Percentiles rank a stretch among this genome's conserved stretches.
phyloP scores from a whole-genome alignment of 805 yeast species.

The Zygoascus biomembranicola region DNA sequence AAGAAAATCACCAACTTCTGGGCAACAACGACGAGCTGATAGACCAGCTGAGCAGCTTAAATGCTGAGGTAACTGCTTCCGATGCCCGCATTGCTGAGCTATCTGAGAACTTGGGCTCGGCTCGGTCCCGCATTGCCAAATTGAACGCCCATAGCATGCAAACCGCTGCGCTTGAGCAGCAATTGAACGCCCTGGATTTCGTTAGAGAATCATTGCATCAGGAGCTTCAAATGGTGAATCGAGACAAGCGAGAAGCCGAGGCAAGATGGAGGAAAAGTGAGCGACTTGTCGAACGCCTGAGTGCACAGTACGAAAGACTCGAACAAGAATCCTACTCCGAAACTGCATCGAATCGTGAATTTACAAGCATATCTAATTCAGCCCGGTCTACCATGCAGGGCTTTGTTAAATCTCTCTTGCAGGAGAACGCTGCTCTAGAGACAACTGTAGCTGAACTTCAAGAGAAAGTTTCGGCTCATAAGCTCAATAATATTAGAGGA shows the following conservation, averaged over 20 bases:
- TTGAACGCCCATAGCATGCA: constrained; percentile 11
- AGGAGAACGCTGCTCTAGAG: constrained; percentile 4
- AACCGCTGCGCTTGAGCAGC: constrained; percentile 12
- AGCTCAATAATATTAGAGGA: background rate
- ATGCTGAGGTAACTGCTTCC: constrained; percentile 7
- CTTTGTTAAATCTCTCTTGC: constrained; percentile 1
- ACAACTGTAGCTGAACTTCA: constrained; percentile 1
- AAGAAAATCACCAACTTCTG: constrained; percentile 7
- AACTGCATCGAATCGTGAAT: background rate
- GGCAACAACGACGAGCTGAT: constrained; percentile 10
- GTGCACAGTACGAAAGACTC: constrained; percentile 11
- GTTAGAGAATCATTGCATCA: constrained; percentile 10
- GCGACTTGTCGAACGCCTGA: constrained; percentile 9
- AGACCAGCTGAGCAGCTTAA: constrained; percentile 8
- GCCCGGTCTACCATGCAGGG: constrained; percentile 1
- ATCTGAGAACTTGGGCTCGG: constrained; percentile 7
- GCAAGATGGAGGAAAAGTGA: constrained; percentile 14
- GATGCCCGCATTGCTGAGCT: constrained; percentile 10
- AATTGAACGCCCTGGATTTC: constrained; percentile 10
- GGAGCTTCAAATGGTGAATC: constrained; percentile 8
- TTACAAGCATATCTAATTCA: background rate
- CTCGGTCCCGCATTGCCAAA: constrained; percentile 8
- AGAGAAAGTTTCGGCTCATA: background rate
- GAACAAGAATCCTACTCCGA: constrained; percentile 6
- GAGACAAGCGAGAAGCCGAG: constrained; percentile 12